phyloP scores from a whole-genome alignment of 257 asterid genomes.

The Nyctanthes arbortristis region DNA sequence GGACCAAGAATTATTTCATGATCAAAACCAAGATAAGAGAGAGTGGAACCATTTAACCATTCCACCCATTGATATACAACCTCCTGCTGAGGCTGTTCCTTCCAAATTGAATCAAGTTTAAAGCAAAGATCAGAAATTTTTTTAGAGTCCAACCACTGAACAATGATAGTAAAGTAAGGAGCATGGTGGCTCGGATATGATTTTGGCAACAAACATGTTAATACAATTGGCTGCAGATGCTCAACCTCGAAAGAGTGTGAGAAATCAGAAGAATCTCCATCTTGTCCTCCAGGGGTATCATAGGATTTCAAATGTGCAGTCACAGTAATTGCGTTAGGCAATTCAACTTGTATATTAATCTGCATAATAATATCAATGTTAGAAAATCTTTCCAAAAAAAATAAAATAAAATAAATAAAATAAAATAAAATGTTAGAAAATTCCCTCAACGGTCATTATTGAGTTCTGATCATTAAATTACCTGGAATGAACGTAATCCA shows the following conservation, averaged over 20 bases:
- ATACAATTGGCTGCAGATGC: conserved; percentile 73
- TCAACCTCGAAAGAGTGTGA: conserved; percentile 71
- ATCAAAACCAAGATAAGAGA: conserved; percentile 72
- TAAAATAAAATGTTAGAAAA: too few relatives aligned
- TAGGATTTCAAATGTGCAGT: conserved; percentile 57
- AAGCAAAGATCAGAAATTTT: conserved; percentile 64
- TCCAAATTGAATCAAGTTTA: conserved; percentile 80
- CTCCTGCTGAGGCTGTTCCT: conserved; percentile 74
- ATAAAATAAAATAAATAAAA: too few relatives aligned
- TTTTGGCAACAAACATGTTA: conserved; percentile 80
- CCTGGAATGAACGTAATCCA: conserved; percentile 73
- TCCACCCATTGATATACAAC: conserved; percentile 88
- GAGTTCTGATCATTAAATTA: conserved; percentile 27
- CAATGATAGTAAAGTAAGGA: conserved; percentile 70
- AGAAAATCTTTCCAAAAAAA: conserved; percentile 7
- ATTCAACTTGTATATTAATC: conserved; percentile 71
- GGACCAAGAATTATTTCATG: conserved; percentile 71
- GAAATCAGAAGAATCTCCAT: conserved; percentile 49
- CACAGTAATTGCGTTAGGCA: conserved; percentile 52
- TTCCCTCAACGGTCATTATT: too few relatives aligned
- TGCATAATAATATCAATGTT: conserved; percentile 33
- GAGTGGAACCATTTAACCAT: conserved; percentile 69
- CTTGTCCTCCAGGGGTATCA: conserved; percentile 27
- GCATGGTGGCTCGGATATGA: conserved; percentile 73
- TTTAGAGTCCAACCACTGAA: conserved; percentile 61